phyloP scores from a whole-genome alignment of 257 asterid genomes.

The Gentiana macrophylla region DNA sequence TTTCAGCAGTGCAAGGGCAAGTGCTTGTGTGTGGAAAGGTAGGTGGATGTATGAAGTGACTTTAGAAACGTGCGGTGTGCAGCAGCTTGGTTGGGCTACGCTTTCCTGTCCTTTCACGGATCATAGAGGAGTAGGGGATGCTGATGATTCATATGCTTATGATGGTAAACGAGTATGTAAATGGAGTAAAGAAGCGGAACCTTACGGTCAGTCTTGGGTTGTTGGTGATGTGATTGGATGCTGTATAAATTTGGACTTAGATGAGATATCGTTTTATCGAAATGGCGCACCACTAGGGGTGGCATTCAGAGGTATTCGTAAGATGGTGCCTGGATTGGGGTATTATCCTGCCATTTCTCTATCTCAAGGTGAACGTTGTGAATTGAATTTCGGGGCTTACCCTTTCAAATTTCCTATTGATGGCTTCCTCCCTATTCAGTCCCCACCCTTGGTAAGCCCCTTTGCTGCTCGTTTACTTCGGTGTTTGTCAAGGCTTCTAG shows the following conservation, averaged over 20 bases:
- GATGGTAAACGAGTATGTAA: constrained; percentile 87
- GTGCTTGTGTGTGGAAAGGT: constrained; percentile 92
- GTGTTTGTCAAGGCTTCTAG: constrained; percentile 70
- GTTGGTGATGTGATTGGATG: constrained; percentile 95
- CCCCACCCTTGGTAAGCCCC: constrained; percentile 44
- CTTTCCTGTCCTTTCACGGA: constrained; percentile 79
- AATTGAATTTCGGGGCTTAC: constrained; percentile 74
- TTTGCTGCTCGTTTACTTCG: constrained; percentile 45
- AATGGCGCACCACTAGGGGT: constrained; percentile 90
- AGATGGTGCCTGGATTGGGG: constrained; percentile 96
- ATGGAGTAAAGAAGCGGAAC: constrained; percentile 76
- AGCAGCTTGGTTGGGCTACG: constrained; percentile 96
- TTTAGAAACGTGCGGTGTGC: constrained; percentile 87
- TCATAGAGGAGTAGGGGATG: constrained; percentile 90
- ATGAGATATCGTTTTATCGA: constrained; percentile 61
- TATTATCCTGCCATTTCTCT: constrained; percentile 93
- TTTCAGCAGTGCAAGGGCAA: constrained; percentile 82
- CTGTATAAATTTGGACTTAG: constrained; percentile 77
- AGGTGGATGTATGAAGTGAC: constrained; percentile 98
- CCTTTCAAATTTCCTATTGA: constrained; percentile 79
- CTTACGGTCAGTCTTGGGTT: constrained; percentile 91
- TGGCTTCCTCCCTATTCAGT: constrained; percentile 69
- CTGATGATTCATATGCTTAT: constrained; percentile 87
- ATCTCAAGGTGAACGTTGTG: constrained; percentile 94
- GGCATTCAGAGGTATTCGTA: constrained; percentile 76